Base-by-base conservation (phyloP, 176 grass and related monocot genomes). In the Cenchrus purpureus region DNA sequence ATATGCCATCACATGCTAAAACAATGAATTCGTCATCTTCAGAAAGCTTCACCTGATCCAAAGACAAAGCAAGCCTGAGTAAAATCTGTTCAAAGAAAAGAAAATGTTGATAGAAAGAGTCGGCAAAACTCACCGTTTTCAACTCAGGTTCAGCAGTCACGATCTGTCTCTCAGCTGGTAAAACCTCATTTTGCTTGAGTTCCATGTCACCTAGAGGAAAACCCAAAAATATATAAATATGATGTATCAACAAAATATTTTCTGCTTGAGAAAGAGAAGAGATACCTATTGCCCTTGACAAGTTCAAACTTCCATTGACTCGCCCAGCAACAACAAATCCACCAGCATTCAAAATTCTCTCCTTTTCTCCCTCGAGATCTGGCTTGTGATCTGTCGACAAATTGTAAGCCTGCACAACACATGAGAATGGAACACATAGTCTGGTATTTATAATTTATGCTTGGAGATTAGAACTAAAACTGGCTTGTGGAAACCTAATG, bases 351-450 rank as follows among this genome's bases (percentile, higher is more conserved):
- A 94, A 12, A 60, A 97, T 99, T 85, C 94, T 94, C 57, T 99
- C 94, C 65, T 81, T 96, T 77, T 99, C 97, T 59, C 53, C 76
- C 16, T 84, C 82, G 31, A 99, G 88, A 56, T 99, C 94, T 89
- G 97, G 94, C 82, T 99, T 99, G 85, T 99, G 97, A 83, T 99
- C 97, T 85, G 86, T 92, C 50, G 92, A 99, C 79, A 99, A 79
- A 89, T 98, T 79, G 37, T 86, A 80, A 82, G 93, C 90, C 91
- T 98, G 88, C 37, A 89, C 13, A 12, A 50, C 44, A 94, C 43
- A 73, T 58, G 43, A 57, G 87, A 61, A 40, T 71, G 40, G 61
- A 63, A 65, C 66, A 67, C 40, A 83, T 17, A 67, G 5, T 60
- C 42, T 75, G 52, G 12, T n/a, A 84, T 84, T 64, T 76, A 71